A percentile compares a stretch with the other conserved stretches of the same genome.
phyloP scores from a whole-genome alignment of 352 stramenopile genomes.

The Phytophthora niederhauseri region DNA sequence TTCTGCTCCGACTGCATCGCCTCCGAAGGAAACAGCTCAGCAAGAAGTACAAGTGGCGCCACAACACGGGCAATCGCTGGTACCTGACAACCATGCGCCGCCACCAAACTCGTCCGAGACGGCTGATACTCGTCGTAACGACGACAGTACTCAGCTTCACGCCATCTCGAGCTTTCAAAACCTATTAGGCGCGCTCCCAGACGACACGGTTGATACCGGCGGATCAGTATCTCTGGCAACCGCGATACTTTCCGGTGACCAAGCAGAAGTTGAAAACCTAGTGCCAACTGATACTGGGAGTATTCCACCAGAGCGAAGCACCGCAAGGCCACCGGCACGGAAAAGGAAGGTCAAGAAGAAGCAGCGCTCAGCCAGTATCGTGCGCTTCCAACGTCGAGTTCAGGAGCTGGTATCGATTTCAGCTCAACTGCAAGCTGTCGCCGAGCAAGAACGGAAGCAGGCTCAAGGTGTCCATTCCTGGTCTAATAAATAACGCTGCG shows the following conservation, averaged over 20 bases:
- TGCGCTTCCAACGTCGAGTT: conserved; percentile 21
- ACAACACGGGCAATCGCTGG: background rate
- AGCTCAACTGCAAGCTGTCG: conserved; percentile 19
- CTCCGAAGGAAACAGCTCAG: background rate
- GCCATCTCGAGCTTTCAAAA: background rate
- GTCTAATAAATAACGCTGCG: background rate
- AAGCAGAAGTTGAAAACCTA: background rate
- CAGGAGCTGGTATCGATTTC: conserved; percentile 26
- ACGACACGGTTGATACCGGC: background rate
- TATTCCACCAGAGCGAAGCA: background rate
- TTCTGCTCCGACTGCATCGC: background rate
- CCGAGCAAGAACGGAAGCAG: conserved; percentile 22
- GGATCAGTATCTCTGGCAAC: background rate
- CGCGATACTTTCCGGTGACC: background rate
- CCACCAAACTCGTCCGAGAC: background rate
- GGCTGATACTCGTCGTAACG: background rate
- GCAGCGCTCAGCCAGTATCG: background rate
- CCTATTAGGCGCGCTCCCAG: no score
- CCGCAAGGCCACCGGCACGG: background rate
- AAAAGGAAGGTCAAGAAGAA: conserved; percentile 29
- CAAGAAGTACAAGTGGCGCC: background rate
- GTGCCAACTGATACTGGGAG: background rate
- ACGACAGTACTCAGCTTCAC: background rate
- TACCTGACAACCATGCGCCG: background rate
- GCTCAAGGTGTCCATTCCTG: conserved; percentile 10